Conservation (phyloP, 129 eudicot species). For the Cynara cardunculus region DNA sequence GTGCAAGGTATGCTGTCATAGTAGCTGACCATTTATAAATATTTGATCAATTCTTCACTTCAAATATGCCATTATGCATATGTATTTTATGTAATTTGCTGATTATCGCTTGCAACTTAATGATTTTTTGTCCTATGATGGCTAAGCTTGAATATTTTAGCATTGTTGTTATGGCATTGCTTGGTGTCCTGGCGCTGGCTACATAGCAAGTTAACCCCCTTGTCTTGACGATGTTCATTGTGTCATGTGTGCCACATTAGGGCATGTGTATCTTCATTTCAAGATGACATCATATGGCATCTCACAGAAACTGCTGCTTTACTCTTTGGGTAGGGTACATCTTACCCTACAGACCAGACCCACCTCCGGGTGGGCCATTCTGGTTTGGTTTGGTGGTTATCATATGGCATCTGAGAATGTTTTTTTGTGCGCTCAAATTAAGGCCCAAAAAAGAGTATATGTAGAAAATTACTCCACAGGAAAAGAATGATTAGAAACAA, state of each 20-base stretch:
- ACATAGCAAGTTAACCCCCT: neutral
- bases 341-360: no score
- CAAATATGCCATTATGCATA: neutral
- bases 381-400: no score
- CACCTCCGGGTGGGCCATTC: no score
- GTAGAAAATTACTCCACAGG: no score
- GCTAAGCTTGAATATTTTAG: neutral
- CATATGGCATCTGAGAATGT: neutral
- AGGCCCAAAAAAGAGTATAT: no score
- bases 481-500: neutral
- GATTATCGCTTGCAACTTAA: neutral
- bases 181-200: neutral
- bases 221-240: neutral
- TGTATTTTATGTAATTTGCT: neutral
- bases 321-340: no score
- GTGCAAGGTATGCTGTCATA: constrained; percentile 66
- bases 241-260: neutral
- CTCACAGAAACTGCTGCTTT: neutral
- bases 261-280: neutral
- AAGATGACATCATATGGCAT: neutral
- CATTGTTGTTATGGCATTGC: neutral
- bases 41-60: neutral
- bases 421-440: no score
- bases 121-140: neutral
- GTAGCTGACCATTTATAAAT: neutral